Percentiles rank a stretch among this genome's conserved stretches.
phyloP scores from a whole-genome alignment of 2,329 filamentous ascomycete species.

The Aspergillus fumigatus region DNA sequence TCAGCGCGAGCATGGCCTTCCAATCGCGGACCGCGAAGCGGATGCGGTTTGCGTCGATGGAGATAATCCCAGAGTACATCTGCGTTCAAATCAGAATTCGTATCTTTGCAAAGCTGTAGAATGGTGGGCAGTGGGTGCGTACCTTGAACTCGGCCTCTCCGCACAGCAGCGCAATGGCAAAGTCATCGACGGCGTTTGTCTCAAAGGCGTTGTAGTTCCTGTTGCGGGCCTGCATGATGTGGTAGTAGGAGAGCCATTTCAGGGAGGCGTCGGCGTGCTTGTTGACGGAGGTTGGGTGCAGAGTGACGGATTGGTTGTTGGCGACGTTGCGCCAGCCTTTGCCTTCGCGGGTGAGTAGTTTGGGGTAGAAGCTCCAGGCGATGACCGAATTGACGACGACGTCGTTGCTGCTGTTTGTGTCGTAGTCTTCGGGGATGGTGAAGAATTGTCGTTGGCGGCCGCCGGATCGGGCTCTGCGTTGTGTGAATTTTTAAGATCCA shows the following conservation, averaged over 20 bases:
- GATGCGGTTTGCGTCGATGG: constrained; percentile 81
- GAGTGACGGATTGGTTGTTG: constrained; percentile 84
- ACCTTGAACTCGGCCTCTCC: constrained; percentile 86
- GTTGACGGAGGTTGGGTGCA: constrained; percentile 88
- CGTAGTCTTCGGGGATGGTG: constrained; percentile 69
- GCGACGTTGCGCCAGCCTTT: constrained; percentile 87
- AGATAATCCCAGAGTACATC: constrained; percentile 81
- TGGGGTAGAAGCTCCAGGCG: constrained; percentile 93
- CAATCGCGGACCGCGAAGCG: constrained; percentile 81
- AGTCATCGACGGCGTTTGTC: constrained; percentile 73
- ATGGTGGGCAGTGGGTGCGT: constrained; percentile 25
- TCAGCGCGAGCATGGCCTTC: constrained; percentile 87
- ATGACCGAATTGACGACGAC: constrained; percentile 74
- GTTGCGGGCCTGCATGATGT: constrained; percentile 90
- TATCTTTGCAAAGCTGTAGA: background rate
- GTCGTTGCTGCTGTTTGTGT: constrained; percentile 75
- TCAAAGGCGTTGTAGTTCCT: constrained; percentile 82
- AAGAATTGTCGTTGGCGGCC: constrained; percentile 72
- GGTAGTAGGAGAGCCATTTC: constrained; percentile 89
- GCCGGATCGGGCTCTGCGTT: constrained; percentile 54
- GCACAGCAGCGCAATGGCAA: constrained; percentile 77
- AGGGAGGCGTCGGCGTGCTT: constrained; percentile 54
- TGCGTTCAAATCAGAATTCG: constrained; percentile 28
- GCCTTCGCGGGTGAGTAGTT: constrained; percentile 75
- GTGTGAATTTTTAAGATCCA: constrained; percentile 7